Percentiles rank a stretch among this genome's conserved stretches.
Evolutionary conservation across 2,329 filamentous ascomycete species (phyloP).

Genomic region (Hymenoscyphus albidus): DNA sequence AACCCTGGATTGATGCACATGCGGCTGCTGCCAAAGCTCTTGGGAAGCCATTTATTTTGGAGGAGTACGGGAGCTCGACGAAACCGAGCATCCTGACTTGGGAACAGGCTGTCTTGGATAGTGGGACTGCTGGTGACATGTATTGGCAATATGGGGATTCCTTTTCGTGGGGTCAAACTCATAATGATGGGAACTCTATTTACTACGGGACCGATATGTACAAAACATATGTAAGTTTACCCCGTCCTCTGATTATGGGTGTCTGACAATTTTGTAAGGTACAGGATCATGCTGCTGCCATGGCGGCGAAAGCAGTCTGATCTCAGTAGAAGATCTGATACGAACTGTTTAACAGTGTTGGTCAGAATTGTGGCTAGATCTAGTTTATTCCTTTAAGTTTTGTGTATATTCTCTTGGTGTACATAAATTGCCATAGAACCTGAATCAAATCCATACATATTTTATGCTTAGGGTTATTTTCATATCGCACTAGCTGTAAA

Average conservation of each 20-base stretch:
- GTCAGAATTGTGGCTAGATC: neutral
- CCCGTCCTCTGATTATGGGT: neutral
- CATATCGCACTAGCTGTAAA: conserved; percentile 16
- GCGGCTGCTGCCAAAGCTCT: conserved; percentile 37
- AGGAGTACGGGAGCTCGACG: conserved; percentile 38
- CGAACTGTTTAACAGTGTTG: neutral
- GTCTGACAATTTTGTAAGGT: conserved; percentile 18
- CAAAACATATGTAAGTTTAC: conserved; percentile 13
- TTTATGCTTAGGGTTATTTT: too few relatives aligned
- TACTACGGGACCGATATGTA: neutral
- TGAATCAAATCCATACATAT: too few relatives aligned
- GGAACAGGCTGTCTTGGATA: conserved; percentile 26
- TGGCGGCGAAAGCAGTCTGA: conserved; percentile 20
- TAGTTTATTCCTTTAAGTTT: neutral
- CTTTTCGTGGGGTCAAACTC: neutral
- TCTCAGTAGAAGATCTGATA: neutral
- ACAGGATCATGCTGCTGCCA: conserved; percentile 24
- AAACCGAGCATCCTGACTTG: conserved; percentile 15
- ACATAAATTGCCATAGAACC: too few relatives aligned
- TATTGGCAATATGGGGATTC: conserved; percentile 34
- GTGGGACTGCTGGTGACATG: conserved; percentile 29
- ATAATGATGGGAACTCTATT: conserved; percentile 3
- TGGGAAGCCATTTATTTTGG: conserved; percentile 41
- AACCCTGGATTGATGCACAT: conserved; percentile 46
- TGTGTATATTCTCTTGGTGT: neutral